Evolutionary conservation across 1,284 basidiomycete genomes (phyloP), one percentile per base, ranked within the genome.

Genomic region (Irpex sp.): DNA sequence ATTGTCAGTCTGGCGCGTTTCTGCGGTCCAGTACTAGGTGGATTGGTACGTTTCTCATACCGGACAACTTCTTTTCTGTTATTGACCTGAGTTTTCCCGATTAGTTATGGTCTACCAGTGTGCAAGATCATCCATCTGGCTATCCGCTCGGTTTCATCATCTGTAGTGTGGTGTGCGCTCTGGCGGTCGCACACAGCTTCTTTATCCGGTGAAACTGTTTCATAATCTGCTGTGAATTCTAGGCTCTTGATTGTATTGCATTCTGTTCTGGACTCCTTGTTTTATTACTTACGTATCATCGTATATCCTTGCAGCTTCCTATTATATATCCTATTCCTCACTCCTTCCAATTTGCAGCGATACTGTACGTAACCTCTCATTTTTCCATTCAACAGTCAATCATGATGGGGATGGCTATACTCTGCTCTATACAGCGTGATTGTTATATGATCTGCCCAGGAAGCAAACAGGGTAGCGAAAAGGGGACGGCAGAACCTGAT

Each of bases 1-100:
- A 91, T 92, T 47, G 92, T 92, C 67, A 92, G 90, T 71, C 83
- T 93, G 36, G 90, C 90, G 17, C 84, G 91, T 46, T 93, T 90
- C 73, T 69, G 89, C 37, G 91, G 91, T 15, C 91, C 91, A 43
- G 83, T 92, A 47, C 78, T 92, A n/a, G 90, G 90, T 56, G 90
- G 90, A 53, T 88, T 85, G 69, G 89, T 90, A 68, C 72, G 88
- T 80, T 26, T 8, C 31, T 31, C 19, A 17, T 1, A 1, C 19
- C 49, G 39, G 39, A 3, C 19, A 6, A 33, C 53, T 17, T 55
- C 63, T 54, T 55, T 35, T 50, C 31, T 3, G 31, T 46, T 61
- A 37, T 55, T 53, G 11, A 50, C 26, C 31, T 11, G 35, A 51
- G 26, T 37, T 46, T 17, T 50, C 54, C 39, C 37, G 37, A 55